Conservation (phyloP, 139 green algal species). For the Micractinium sp. region DNA sequence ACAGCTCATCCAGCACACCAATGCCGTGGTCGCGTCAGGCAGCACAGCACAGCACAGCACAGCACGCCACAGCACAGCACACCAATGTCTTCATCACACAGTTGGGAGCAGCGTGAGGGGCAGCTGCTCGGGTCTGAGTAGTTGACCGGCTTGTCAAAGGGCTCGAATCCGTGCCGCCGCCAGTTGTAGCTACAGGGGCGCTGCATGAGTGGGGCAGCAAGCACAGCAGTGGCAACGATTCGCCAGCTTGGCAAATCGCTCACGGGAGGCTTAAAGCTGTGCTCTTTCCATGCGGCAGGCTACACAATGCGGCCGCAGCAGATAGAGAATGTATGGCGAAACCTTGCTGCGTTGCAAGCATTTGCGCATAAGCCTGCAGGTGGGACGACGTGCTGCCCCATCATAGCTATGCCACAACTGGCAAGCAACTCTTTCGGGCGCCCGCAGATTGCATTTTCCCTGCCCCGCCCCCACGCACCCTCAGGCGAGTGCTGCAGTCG, state of each 20-base stretch:
- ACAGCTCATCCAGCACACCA: no score
- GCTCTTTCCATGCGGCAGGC: background rate
- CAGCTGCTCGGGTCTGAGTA: background rate
- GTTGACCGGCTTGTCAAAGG: background rate
- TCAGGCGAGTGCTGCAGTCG: slow-evolving; percentile 4
- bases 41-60: background rate
- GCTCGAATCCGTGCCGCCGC: background rate
- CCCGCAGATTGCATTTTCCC: background rate
- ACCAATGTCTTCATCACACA: background rate
- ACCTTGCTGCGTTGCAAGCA: no score
- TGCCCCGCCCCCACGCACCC: background rate
- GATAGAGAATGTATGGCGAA: no score
- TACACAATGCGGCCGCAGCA: no score
- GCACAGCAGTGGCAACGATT: no score
- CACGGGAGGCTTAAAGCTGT: background rate
- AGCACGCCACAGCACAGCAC: background rate
- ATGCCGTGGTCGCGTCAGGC: background rate
- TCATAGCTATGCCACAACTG: background rate
- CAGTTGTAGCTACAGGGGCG: background rate
- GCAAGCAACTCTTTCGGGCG: background rate
- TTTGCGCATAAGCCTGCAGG: no score
- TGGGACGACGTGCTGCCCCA: background rate
- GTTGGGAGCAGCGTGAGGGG: background rate
- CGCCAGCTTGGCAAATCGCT: no score
- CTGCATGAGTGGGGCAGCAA: background rate